Percentiles rank a stretch among this genome's conserved stretches.
Conservation (phyloP, 345 rosid species). For the Pistacia vera region DNA sequence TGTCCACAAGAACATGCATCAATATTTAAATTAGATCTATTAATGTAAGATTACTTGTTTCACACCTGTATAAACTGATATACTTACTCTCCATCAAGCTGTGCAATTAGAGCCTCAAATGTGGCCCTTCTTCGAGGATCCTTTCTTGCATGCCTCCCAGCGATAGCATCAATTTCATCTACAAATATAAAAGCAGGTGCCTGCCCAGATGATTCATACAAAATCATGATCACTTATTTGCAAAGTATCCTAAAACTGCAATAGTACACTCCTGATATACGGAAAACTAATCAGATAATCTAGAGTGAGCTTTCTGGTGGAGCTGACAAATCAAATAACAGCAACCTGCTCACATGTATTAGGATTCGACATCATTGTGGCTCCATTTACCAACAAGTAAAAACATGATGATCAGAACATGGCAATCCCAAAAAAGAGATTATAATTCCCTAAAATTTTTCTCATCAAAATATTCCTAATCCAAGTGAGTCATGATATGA, state of each 20-base stretch:
- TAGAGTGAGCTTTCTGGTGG: neutral
- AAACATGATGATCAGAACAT: neutral
- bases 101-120: conserved; percentile 86
- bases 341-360: neutral
- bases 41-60: neutral
- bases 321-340: neutral
- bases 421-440: neutral
- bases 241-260: neutral
- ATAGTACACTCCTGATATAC: neutral
- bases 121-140: conserved; percentile 88
- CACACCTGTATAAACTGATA: conserved; percentile 5
- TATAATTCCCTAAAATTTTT: too few species aligned
- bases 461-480: neutral
- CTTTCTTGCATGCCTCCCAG: conserved; percentile 90
- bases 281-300: neutral
- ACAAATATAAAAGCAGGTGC: conserved; percentile 97
- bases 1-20: neutral
- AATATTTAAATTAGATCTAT: neutral
- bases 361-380: neutral
- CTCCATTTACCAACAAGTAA: neutral
- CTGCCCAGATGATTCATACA: conserved; percentile 38
- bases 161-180: conserved; percentile 98
- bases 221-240: neutral
- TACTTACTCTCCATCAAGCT: conserved; percentile 96
- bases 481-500: neutral